Conservation (phyloP, 257 asterid genomes). For the Euphrasia confusa region DNA sequence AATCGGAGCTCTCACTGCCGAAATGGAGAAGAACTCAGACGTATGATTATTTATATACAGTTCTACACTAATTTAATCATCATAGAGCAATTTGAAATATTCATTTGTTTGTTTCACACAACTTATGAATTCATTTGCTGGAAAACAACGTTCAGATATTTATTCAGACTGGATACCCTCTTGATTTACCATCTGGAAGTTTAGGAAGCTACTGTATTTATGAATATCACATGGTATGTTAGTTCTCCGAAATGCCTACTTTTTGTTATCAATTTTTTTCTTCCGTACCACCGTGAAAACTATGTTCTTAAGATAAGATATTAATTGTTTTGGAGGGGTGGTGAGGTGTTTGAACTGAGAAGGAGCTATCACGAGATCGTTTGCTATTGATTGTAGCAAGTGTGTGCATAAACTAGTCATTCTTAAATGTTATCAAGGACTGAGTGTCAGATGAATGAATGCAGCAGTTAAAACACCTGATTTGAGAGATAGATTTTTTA, state of each 20-base stretch:
- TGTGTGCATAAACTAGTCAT: background rate
- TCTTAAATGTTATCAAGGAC: too few species aligned
- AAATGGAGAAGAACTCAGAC: conserved; percentile 76
- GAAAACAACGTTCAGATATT: conserved; percentile 50
- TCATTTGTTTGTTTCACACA: conserved; percentile 4
- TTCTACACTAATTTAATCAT: background rate
- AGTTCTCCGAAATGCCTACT: background rate
- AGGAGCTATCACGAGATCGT: background rate
- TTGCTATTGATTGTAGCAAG: background rate
- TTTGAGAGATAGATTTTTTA: too few species aligned
- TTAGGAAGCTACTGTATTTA: conserved; percentile 85
- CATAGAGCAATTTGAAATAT: background rate
- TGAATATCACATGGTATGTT: conserved; percentile 78
- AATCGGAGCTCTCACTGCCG: conserved; percentile 70
- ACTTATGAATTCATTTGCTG: conserved; percentile 9
- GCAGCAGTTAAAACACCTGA: too few species aligned
- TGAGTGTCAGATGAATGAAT: too few species aligned
- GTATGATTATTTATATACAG: conserved; percentile 29
- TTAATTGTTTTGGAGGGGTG: background rate
- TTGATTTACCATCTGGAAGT: conserved; percentile 85
- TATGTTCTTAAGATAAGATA: background rate
- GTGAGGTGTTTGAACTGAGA: background rate
- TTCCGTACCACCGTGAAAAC: background rate
- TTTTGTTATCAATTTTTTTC: conserved; percentile 3
- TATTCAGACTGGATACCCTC: conserved; percentile 89